A percentile compares a stretch with the other conserved stretches of the same genome.
Conservation (phyloP, 257 asterid species). For the Ophiorrhiza pumila region DNA sequence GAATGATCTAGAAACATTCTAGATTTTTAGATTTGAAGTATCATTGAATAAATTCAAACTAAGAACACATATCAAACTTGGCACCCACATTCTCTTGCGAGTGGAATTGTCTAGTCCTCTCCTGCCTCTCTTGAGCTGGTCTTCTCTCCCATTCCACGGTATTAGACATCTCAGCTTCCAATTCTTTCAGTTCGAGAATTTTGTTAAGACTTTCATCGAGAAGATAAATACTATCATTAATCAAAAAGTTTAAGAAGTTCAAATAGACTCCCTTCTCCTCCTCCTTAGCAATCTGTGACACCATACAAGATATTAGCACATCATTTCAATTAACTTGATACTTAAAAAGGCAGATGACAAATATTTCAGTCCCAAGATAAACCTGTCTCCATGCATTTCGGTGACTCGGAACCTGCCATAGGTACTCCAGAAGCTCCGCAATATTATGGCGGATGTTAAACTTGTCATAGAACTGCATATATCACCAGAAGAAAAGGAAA, state of each 20-base stretch:
- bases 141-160: conserved; percentile 88
- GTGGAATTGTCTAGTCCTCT: conserved; percentile 89
- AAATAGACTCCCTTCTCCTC: conserved; percentile 97
- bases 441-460: conserved; percentile 97
- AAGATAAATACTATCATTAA: conserved; percentile 92
- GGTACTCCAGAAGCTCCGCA: conserved; percentile 93
- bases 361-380: conserved; percentile 13
- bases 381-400: conserved; percentile 98
- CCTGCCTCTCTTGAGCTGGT: conserved; percentile 93
- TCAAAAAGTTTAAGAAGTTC: conserved; percentile 82
- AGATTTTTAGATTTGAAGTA: conserved; percentile 17
- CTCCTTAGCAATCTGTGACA: conserved; percentile 82
- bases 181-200: conserved; percentile 88
- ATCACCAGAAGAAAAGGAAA: background rate
- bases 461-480: conserved; percentile 91
- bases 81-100: conserved; percentile 91
- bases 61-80: conserved; percentile 9
- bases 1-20: conserved; percentile 65
- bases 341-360: background rate
- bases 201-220: conserved; percentile 97
- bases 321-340: conserved; percentile 8
- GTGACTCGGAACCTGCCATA: conserved; percentile 99
- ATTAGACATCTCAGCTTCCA: conserved; percentile 98
- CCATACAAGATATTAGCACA: conserved; percentile 14
- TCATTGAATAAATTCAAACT: conserved; percentile 17